Evolutionary conservation across 75 land plant species (phyloP), one percentile per base, ranked within the genome.

Genomic region (Larix kaempferi): DNA sequence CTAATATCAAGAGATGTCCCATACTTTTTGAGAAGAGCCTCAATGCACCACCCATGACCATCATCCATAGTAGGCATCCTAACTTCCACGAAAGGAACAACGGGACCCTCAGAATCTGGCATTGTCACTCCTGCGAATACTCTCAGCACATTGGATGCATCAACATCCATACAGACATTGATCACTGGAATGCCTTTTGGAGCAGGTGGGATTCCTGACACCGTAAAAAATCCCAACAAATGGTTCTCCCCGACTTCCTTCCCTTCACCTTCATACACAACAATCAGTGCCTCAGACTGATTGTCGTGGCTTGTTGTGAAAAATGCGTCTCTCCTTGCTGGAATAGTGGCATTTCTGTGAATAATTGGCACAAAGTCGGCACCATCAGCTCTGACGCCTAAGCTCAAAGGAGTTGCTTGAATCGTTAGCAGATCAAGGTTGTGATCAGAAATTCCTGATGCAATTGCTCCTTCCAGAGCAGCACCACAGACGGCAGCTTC

Each of bases 61-160:
- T 93, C 93, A 75, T 93, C 95, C n/a, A 93, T 81, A 3, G 85
- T 89, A 12, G 95, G 95, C 93, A 91, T 89, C 79, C 89, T 81
- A 0, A 91, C 93, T 73, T 93, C 95, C 49, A 84, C 81, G 0
- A 81, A 63, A 21, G 86, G 92, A 15, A 73, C 23, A 0, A 73
- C 82, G 4, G 85, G 81, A 19, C 39, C 56, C 56, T 71, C 56
- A 5, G 57, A 35, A 0, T 71, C 86, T 10, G 86, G 85, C 74
- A 79, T 5, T 1, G 76, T 33, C 6, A 81, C 95, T 14, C 95
- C 93, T 14, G 81, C 91, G 52, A 87, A 29, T 26, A 87, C 91
- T 63, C 93, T 74, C 65, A 92, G 78, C 29, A 84, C 85, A 76
- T 84, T 88, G 22, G 90, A 81, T 12, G 94, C 88, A 76, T 90